Conservation (phyloP, 495 filamentous ascomycete species). For the Penicillium soppii region DNA sequence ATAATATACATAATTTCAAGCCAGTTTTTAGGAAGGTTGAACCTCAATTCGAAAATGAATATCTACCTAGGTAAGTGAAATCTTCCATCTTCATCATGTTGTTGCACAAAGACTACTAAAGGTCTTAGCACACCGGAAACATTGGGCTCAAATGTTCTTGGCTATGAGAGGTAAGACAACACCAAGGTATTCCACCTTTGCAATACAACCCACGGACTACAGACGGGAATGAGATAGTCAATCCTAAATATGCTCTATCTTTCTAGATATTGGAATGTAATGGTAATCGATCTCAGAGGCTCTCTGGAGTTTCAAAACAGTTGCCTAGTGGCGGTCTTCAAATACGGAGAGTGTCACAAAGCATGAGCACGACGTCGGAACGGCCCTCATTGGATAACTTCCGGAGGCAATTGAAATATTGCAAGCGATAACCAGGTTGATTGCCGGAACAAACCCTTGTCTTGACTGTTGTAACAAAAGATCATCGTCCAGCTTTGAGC, state of each 20-base stretch:
- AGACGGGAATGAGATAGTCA: slow-evolving; percentile 6
- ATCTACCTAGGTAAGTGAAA: too few relatives aligned
- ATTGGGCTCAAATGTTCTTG: slow-evolving; percentile 6
- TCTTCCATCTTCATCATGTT: too few relatives aligned
- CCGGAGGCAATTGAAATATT: slow-evolving; percentile 8
- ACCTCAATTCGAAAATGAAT: background rate
- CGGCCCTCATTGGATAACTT: slow-evolving; percentile 12
- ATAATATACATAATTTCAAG: too few relatives aligned
- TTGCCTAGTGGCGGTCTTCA: background rate
- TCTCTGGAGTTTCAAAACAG: background rate
- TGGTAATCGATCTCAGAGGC: background rate
- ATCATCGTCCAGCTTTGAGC: slow-evolving; percentile 4
- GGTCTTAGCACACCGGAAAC: slow-evolving; percentile 15
- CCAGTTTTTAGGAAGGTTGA: too few relatives aligned
- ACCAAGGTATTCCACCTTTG: slow-evolving; percentile 12
- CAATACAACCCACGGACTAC: slow-evolving; percentile 7
- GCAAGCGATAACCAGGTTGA: background rate
- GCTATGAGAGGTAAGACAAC: slow-evolving; percentile 20
- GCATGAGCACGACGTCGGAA: slow-evolving; percentile 14
- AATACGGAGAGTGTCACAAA: slow-evolving; percentile 3
- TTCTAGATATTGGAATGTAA: background rate
- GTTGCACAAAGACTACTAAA: slow-evolving; percentile 2
- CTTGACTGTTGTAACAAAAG: background rate
- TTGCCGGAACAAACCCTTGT: slow-evolving; percentile 2
- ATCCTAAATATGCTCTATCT: background rate